A percentile compares a stretch with the other conserved stretches of the same genome.
Conservation (phyloP, 768 basidiomycete species). For the Punctularia strigosozonata region DNA sequence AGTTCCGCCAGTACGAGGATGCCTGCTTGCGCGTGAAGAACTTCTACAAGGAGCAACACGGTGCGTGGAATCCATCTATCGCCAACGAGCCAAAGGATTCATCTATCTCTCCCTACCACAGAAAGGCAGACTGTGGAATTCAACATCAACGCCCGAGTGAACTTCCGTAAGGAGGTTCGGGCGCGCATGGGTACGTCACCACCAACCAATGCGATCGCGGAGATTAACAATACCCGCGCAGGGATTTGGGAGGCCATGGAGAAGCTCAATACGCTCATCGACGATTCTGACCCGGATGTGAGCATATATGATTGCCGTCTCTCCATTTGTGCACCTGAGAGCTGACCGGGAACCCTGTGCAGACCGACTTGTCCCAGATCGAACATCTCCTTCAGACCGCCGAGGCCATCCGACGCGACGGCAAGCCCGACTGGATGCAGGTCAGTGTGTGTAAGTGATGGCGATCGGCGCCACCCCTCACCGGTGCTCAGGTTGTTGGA, state of each 20-base stretch:
- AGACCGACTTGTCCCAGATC: slow-evolving; percentile 76
- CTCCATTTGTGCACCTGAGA: neutral
- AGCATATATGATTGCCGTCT: too few species aligned
- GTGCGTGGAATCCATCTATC: slow-evolving; percentile 21
- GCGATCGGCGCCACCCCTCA: slow-evolving; percentile 1
- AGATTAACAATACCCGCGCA: slow-evolving; percentile 4
- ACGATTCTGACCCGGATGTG: slow-evolving; percentile 88
- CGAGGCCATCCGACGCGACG: slow-evolving; percentile 79
- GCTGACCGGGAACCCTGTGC: slow-evolving; percentile 14
- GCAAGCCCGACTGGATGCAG: slow-evolving; percentile 91
- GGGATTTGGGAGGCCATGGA: slow-evolving; percentile 79
- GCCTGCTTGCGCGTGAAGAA: slow-evolving; percentile 70
- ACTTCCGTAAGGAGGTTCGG: slow-evolving; percentile 55
- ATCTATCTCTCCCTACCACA: slow-evolving; percentile 15
- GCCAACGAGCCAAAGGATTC: slow-evolving; percentile 1
- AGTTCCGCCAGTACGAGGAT: slow-evolving; percentile 62
- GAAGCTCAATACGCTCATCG: slow-evolving; percentile 75
- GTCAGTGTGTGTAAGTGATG: too few species aligned
- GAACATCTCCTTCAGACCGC: slow-evolving; percentile 87
- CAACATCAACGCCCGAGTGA: slow-evolving; percentile 67
- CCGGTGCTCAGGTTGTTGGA: slow-evolving; percentile 47
- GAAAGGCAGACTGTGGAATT: slow-evolving; percentile 83
- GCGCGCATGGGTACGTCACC: slow-evolving; percentile 51
- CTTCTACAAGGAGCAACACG: slow-evolving; percentile 73
- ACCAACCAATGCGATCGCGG: neutral